A percentile compares a stretch with the other conserved stretches of the same genome.
Evolutionary conservation across 768 basidiomycete genomes (phyloP).

Genomic region (Boletus tomentosulus): DNA sequence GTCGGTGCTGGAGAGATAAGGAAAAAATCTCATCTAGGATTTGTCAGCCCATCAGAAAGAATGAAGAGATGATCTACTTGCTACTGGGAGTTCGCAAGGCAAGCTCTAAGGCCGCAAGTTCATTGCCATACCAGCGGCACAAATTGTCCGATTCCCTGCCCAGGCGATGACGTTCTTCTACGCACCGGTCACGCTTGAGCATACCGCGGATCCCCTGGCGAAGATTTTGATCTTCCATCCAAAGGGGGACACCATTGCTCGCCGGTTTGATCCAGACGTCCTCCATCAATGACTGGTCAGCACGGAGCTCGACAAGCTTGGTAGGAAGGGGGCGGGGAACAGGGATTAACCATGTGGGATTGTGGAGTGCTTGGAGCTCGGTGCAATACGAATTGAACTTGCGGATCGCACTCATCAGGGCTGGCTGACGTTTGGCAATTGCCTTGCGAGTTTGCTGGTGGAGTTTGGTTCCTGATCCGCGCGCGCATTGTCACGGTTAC

Average conservation of each 20-base stretch:
- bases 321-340: conserved; percentile 32
- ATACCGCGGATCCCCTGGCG: background rate
- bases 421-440: background rate
- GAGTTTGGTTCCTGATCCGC: background rate
- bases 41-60: no score
- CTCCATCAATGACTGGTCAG: conserved; percentile 28
- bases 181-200: background rate
- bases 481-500: no score
- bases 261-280: conserved; percentile 21
- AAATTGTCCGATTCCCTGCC: conserved; percentile 26
- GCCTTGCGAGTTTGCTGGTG: no score
- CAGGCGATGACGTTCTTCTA: background rate
- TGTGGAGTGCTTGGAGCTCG: conserved; percentile 12
- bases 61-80: no score
- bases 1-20: no score
- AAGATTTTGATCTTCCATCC: background rate
- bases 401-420: background rate
- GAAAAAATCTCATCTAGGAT: no score
- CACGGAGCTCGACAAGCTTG: conserved; percentile 17
- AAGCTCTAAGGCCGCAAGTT: conserved; percentile 25
- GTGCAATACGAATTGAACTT: conserved; percentile 31
- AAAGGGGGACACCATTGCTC: background rate
- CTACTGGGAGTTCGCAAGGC: background rate
- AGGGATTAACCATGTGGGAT: conserved; percentile 29
- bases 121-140: conserved; percentile 31